These are phyloP conservation scores for Serpula lacrymans DNA, from an alignment of 768 basidiomycete genomes.

Conservation along the genomic window DNA sequence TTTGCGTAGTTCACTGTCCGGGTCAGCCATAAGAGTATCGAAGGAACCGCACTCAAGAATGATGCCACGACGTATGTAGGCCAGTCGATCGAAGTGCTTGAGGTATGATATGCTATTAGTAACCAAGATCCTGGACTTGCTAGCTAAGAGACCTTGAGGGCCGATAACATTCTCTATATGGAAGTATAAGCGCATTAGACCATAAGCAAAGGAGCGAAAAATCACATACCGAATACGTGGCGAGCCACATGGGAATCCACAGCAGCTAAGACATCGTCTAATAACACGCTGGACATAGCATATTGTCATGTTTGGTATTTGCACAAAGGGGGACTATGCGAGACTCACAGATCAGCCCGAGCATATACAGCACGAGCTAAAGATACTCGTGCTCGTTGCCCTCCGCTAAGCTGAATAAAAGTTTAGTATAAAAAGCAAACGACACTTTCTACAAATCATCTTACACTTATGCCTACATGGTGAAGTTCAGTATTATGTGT, in stretches of 20 bases:
- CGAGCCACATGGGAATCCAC: constrained; percentile 86
- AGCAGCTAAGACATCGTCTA: constrained; percentile 89
- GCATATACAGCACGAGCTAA: constrained; percentile 90
- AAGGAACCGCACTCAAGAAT: constrained; percentile 76
- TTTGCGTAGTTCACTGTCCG: constrained; percentile 65
- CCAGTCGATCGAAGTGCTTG: constrained; percentile 68
- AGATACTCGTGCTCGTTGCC: constrained; percentile 79
- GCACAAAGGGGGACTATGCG: not conserved
- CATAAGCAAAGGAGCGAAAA: no score
- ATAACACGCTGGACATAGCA: constrained; percentile 50
- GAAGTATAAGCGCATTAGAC: no score
- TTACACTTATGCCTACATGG: constrained; percentile 52
- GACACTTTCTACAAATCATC: constrained; percentile 15
- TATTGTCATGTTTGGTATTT: constrained; percentile 6
- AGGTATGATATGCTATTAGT: constrained; percentile 89
- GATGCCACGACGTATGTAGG: constrained; percentile 77
- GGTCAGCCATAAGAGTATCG: constrained; percentile 51
- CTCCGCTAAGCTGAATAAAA: constrained; percentile 62
- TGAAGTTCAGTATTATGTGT: not conserved
- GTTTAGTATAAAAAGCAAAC: not conserved
- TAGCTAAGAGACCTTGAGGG: constrained; percentile 74
- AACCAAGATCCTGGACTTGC: constrained; percentile 81
- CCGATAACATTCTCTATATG: constrained; percentile 78
- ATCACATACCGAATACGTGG: constrained; percentile 83
- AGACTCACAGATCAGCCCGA: constrained; percentile 76